Evolutionary conservation across 192 early-diverging fungal genomes (phyloP), one percentile per base, ranked within the genome.

Genomic region (Gamsiella multidivaricata): DNA sequence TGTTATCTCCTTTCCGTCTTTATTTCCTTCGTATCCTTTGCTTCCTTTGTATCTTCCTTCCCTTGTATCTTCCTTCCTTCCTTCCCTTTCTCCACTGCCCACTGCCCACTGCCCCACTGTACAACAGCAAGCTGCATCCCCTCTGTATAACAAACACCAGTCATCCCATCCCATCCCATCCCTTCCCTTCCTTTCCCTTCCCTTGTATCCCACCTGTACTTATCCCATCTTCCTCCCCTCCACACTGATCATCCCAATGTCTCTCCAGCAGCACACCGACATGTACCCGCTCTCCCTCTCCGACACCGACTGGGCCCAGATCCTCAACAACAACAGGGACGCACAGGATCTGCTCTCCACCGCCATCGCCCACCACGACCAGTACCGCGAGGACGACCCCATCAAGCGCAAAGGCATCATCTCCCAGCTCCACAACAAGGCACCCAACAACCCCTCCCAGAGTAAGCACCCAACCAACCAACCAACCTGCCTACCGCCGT

Each of bases 331-430:
- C 49, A 82, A 80, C 74, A 33, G 54, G 0, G 83, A 82, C 43
- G 83, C 83, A 0, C 83, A 84, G 52, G 81, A 84, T 31, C 43
- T 82, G 11, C 66, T 84, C n/a, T 72, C 81, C 0, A 81, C 51
- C 25, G 78, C 83, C 15, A 84, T 84, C 33, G 76, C 81, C 25
- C 70, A 74, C 3, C 78, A 84, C 49, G 74, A 80, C 53, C 79
- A 79, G n/a, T 82, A 74, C 34, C 57, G 80, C 22, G 68, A 69
- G 18, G 83, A 84, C 6, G 82, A 84, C 29, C 69, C 73, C 45
- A 53, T 68, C 29, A 84, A 84, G 65, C 62, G 81, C 31, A 84
- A 82, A 82, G 82, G 61, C 66, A 81, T 47, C 54, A 50, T 66
- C n/a, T 53, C 39, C 31, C 49, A 28, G 37, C 37, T 41, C 45